phyloP scores from a whole-genome alignment of 2,329 filamentous ascomycete genomes.

The Paramyrothecium roridum region DNA sequence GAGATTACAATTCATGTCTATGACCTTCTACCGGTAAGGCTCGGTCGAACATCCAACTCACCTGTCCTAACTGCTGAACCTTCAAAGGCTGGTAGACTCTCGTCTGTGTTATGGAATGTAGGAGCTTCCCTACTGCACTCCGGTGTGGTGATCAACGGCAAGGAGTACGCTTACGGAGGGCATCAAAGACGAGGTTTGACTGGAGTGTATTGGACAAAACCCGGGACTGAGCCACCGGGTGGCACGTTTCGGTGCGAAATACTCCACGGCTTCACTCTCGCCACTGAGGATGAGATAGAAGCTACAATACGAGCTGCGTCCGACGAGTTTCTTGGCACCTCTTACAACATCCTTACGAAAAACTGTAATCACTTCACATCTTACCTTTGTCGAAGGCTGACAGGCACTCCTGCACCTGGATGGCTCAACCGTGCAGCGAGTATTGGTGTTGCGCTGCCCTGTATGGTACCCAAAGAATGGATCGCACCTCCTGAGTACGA shows the following conservation, averaged over 20 bases:
- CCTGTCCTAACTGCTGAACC: conserved; percentile 9
- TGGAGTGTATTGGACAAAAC: conserved; percentile 81
- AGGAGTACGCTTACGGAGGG: conserved; percentile 82
- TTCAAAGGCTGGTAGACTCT: conserved; percentile 65
- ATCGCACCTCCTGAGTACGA: conserved; percentile 75
- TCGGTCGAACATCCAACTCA: neutral
- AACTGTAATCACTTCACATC: conserved; percentile 91
- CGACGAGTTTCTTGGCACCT: conserved; percentile 69
- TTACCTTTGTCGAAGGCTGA: conserved; percentile 70
- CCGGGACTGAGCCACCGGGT: conserved; percentile 69
- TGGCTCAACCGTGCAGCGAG: conserved; percentile 85
- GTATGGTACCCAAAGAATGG: conserved; percentile 80
- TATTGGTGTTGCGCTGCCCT: conserved; percentile 77
- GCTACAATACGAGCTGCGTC: conserved; percentile 65
- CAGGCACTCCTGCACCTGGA: conserved; percentile 63
- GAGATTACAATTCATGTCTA: conserved; percentile 77
- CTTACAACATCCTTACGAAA: conserved; percentile 76
- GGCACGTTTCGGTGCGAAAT: conserved; percentile 74
- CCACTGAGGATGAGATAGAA: conserved; percentile 66
- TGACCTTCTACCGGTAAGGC: conserved; percentile 66
- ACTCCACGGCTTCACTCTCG: conserved; percentile 75
- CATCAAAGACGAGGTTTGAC: conserved; percentile 69
- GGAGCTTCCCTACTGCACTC: conserved; percentile 78
- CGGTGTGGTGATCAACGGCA: conserved; percentile 75
- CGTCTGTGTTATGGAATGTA: conserved; percentile 74